Evolutionary conservation across 495 filamentous ascomycete genomes (phyloP).

Genomic region (Daldinia bambusicola): DNA sequence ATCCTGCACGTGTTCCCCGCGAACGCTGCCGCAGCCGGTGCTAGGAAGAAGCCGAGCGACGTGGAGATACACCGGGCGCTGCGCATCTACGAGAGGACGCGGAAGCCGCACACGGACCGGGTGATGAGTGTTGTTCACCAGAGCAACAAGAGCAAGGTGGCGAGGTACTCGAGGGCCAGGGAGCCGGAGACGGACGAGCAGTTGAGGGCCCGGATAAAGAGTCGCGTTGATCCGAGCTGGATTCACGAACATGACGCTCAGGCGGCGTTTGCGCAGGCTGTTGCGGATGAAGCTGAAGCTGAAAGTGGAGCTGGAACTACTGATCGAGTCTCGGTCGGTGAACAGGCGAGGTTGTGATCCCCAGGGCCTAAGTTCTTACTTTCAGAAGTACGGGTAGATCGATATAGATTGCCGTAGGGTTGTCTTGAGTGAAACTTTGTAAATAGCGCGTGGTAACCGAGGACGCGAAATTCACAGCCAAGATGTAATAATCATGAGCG

Average conservation of each 20-base stretch:
- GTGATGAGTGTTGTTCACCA: slow-evolving; percentile 55
- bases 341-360: neutral
- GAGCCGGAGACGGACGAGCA: slow-evolving; percentile 53
- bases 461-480: neutral
- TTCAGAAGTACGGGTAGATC: neutral
- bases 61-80: slow-evolving; percentile 48
- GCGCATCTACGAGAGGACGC: slow-evolving; percentile 52
- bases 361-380: neutral
- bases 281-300: neutral
- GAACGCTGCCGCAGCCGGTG: slow-evolving; percentile 18
- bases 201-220: slow-evolving; percentile 52
- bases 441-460: neutral
- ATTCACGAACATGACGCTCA: slow-evolving; percentile 62
- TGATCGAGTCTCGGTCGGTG: neutral
- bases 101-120: slow-evolving; percentile 57
- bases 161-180: slow-evolving; percentile 27
- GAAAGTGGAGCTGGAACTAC: too few species aligned
- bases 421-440: neutral
- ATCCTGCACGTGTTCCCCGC: slow-evolving; percentile 41
- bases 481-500: too few species aligned
- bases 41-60: slow-evolving; percentile 30
- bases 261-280: slow-evolving; percentile 46
- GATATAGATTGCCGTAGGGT: neutral
- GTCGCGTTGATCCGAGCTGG: slow-evolving; percentile 54
- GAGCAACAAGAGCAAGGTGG: slow-evolving; percentile 48